These are phyloP conservation scores for Cicer pinnatifidum DNA, from an alignment of 306 rosid species.

Conservation along the genomic window DNA sequence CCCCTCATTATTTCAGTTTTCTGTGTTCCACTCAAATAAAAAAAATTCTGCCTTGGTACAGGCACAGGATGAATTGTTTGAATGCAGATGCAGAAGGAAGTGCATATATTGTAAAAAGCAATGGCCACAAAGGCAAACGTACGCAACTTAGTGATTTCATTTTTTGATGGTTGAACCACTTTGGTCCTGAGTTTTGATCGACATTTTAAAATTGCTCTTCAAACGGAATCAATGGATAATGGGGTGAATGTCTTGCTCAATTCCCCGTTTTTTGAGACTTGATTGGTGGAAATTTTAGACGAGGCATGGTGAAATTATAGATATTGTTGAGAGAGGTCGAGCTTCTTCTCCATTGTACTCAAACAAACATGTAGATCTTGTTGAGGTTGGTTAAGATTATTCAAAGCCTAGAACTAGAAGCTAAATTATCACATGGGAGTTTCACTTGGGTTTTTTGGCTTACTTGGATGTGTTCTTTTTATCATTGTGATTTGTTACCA, in stretches of 20 bases:
- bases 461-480: background rate
- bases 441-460: slow-evolving; percentile 1
- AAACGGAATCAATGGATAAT: slow-evolving; percentile 4
- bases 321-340: background rate
- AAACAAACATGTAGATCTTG: background rate
- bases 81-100: slow-evolving; percentile 68
- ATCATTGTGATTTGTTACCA: background rate
- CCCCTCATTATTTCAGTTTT: background rate
- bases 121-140: slow-evolving; percentile 43
- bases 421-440: background rate
- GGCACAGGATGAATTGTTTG: slow-evolving; percentile 93
- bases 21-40: slow-evolving; percentile 18
- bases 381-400: background rate
- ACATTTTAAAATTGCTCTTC: slow-evolving; percentile 15
- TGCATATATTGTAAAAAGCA: slow-evolving; percentile 58
- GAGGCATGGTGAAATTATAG: background rate
- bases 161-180: slow-evolving; percentile 58
- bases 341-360: background rate
- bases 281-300: slow-evolving; percentile 2
- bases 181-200: slow-evolving; percentile 10
- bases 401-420: background rate
- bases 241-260: slow-evolving; percentile 22
- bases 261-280: slow-evolving; percentile 7
- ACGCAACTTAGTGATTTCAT: slow-evolving; percentile 76
- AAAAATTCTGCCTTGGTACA: slow-evolving; percentile 42